These are phyloP conservation scores for Cystobasidiaceae sp. DNA, from an alignment of 1,284 basidiomycete species.

Conservation along the genomic window DNA sequence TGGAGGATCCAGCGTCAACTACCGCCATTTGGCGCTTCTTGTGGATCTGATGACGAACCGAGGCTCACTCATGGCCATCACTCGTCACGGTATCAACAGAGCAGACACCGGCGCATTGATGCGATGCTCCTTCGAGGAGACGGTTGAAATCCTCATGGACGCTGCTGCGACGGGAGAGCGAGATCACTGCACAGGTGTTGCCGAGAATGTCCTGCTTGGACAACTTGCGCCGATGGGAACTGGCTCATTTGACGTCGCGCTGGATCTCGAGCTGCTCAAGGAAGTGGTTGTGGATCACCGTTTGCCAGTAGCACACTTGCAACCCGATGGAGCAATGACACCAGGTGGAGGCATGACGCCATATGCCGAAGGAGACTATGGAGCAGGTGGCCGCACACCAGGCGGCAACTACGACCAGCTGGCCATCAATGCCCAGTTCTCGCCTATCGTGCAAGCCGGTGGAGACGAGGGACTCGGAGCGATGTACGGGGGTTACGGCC, in stretches of 20 bases:
- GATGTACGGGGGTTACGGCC: slow-evolving; percentile 41
- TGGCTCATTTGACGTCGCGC: slow-evolving; percentile 64
- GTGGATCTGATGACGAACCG: slow-evolving; percentile 99
- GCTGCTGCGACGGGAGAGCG: slow-evolving; percentile 96
- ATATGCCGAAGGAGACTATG: slow-evolving; percentile 54
- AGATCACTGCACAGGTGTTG: slow-evolving; percentile 96
- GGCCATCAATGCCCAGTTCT: slow-evolving; percentile 66
- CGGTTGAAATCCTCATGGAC: slow-evolving; percentile 98
- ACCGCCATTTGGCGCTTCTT: slow-evolving; percentile 88
- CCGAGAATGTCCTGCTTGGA: slow-evolving; percentile 97
- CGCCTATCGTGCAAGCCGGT: slow-evolving; percentile 82
- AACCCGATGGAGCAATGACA: slow-evolving; percentile 51
- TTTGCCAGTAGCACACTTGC: slow-evolving; percentile 66
- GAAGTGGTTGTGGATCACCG: slow-evolving; percentile 97
- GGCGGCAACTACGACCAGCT: slow-evolving; percentile 31
- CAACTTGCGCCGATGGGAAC: slow-evolving; percentile 80
- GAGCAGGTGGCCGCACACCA: slow-evolving; percentile 42
- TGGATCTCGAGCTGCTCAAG: slow-evolving; percentile 98
- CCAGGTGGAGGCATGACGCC: slow-evolving; percentile 84
- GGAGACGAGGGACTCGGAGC: slow-evolving; percentile 62
- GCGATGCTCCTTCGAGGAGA: slow-evolving; percentile 99
- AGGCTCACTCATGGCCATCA: slow-evolving; percentile 94
- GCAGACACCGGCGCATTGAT: slow-evolving; percentile 95
- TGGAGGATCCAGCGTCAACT: slow-evolving; percentile 99
- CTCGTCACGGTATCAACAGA: slow-evolving; percentile 97